phyloP scores from a whole-genome alignment of 441 rosid species.

The Metrosideros polymorpha region DNA sequence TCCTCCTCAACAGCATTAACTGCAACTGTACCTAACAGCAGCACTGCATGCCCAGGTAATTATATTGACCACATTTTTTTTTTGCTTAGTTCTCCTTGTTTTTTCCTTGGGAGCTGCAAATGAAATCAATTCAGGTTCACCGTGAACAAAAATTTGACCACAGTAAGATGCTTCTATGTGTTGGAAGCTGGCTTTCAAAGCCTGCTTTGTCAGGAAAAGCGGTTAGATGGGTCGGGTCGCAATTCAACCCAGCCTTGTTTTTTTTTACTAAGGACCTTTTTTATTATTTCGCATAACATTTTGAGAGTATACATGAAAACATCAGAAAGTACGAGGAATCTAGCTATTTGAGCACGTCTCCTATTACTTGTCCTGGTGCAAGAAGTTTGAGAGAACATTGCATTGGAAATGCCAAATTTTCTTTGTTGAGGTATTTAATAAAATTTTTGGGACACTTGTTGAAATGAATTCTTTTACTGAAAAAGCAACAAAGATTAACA shows the following conservation, averaged over 20 bases:
- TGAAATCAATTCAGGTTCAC: background rate
- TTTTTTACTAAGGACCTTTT: background rate
- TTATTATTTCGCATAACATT: background rate
- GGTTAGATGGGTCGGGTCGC: background rate
- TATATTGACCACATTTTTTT: background rate
- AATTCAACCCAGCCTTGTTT: background rate
- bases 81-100: constrained; percentile 1
- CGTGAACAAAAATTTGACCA: background rate
- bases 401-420: background rate
- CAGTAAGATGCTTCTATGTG: background rate
- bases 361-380: background rate
- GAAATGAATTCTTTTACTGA: background rate
- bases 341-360: background rate
- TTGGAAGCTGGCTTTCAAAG: background rate
- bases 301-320: background rate
- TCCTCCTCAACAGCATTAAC: constrained; percentile 20
- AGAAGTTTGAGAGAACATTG: background rate
- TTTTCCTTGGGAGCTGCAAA: background rate
- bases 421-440: background rate
- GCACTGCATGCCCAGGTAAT: constrained; percentile 44
- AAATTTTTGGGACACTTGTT: background rate
- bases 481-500: background rate
- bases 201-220: background rate
- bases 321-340: background rate
- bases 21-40: constrained; percentile 13